Base-by-base conservation (phyloP, 257 asterid species). In the Solanum paucissectum region DNA sequence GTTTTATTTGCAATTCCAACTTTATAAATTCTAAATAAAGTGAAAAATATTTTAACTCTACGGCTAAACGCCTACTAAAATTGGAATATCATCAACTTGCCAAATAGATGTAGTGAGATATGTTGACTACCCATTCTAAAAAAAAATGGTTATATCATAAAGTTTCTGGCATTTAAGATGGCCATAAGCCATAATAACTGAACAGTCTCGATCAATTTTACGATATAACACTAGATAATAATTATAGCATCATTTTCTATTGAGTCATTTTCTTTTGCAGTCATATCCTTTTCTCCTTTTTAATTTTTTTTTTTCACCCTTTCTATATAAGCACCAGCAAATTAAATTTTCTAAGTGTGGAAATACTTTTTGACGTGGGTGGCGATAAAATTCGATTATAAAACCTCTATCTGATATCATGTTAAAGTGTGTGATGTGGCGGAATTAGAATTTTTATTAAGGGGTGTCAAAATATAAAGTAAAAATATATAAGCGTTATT, bases 341-440 rank as follows among this genome's bases (percentile, higher is more conserved):
- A 5, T 52, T 16, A 52, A 14, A 5, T 5, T 52, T 52, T 52
- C n/a, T 49, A 44, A 44, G 16, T 44, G 23, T 52, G 23, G 3
- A 52, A 16, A 52, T 52, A 49, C 9, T 16, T 49, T 52, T 52
- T 5, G 23, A 52, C 2, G 8, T 52, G 23, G 1, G 23, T 6
- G 23, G 1, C 21, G 1, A 16, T 6, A 1, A 52, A 52, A 52
- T 52, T 52, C 0, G 4, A 52, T 16, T 52, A 52, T 16, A 52
- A 0, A 52, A 52, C 0, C 3, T 1, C 23, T 2, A 18, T 5
- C 4, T 16, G 4, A 52, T 52, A 52, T 2, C 4, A 6, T 52
- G 8, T 16, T 52, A 4, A 52, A 52, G 62, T 52, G 23, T 49
- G 21, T 52, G 62, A 5, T 14, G 23, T 52, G 62, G 3, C 1